Evolutionary conservation across 2,329 filamentous ascomycete genomes (phyloP), one percentile per base, ranked within the genome.

Genomic region (Stemphylium vesicarium): DNA sequence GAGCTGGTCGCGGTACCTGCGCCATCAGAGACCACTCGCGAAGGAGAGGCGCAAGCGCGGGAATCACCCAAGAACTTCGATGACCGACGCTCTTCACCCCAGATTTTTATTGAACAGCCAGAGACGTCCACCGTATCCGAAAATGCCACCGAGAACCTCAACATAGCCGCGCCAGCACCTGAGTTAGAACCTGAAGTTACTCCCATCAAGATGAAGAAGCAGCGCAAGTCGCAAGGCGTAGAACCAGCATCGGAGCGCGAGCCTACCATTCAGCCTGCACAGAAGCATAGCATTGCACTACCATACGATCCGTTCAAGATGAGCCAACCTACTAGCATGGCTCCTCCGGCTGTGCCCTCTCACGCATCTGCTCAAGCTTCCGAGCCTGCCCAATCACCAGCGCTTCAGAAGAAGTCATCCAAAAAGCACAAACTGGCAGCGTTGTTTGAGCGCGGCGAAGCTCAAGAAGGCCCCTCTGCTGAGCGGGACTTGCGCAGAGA

Each of bases 391-490:
- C 51, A 52, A 29, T 13, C 57, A 4, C 57, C 54, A 10, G 70
- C 68, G 16, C 59, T 73, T 32, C 67, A 58, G 40, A 77, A 76
- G 53, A 78, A 77, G 54, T 69, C 74, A 29, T 67, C 64, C 4
- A 77, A 71, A 63, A 76, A 74, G 49, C 74, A 73, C 52, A 73
- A 72, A 38, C 56, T 74, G 10, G 65, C 71, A 33, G 60, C 71
- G 7, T 55, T 73, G 48, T 74, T 71, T 41, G 72, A 75, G 46
- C 65, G 66, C 12, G 59, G 64, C 16, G 60, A 63, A 22, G 59
- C 64, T 2, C 53, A 60, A 5, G 54, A 57, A 15, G 36, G 29
- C 12, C 12, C 31, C 4, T 42, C 56, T 16, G 37, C 18, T 26
- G 53, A 54, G 24, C 63, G 59, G 22, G 42, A 51, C 15, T 47